Evolutionary conservation across 2,329 filamentous ascomycete species (phyloP), one percentile per base, ranked within the genome.

Genomic region (Hypoxylon sp.): DNA sequence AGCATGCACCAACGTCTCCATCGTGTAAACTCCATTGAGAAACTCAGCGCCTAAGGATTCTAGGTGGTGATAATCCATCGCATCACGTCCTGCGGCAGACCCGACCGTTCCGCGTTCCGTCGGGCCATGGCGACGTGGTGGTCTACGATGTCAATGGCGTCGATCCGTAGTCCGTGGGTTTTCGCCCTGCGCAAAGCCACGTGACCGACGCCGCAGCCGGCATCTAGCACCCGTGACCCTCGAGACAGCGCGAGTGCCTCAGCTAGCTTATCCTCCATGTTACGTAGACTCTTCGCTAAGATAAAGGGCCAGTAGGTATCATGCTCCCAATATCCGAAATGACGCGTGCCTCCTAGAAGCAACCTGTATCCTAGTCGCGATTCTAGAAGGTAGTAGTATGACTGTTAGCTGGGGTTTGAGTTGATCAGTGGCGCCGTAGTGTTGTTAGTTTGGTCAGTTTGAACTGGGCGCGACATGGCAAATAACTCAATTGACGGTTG

Each of bases 1-100:
- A 1, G 84, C 82, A 67, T 87, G 84, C 0, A 85, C 83, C 48
- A 87, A 79, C 0, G 83, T 85, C 71, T 87, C 83, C 80, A 86
- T 83, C 0, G 84, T 86, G 70, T 86, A 87, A 26, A 82, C 73
- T 3, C 83, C 84, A 56, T 87, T 83, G 43, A 83, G 79, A 0
- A 76, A 80, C 3, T 67, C 72, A 24, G 74, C 66, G 0, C 67
- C 56, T 20, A 85, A 73, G 4, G 65, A 62, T 1, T 81, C 77
- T 0, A 87, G 76, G 62, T 85, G 74, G 64, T 86, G 84, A 67
- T 86, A 87, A 65, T 86, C 82, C 71, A 78, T 80, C 61, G 70
- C 15, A 86, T 70, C 32, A 70, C 68, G 6, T 76, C 75, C 6
- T 76, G 63, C 0, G 74, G 68, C 3, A 82, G 68, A 1, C 73